Conservation (phyloP, 805 yeast genomes). For the Schwanniomyces occidentalis region DNA sequence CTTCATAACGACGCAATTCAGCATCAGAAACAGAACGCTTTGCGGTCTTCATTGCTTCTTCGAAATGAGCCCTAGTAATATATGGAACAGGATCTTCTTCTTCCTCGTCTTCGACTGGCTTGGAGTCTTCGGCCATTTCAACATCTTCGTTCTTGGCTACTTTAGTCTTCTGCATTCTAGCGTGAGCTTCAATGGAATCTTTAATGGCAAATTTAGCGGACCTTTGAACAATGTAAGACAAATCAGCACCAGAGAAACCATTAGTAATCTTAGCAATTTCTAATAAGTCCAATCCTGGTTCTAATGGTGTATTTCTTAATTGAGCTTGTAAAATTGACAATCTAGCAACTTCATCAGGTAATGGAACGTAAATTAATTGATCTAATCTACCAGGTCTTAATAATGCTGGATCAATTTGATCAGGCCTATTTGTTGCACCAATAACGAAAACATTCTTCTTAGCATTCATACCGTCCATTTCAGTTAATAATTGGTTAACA, state of each 20-base stretch:
- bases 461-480: slow-evolving; percentile 99
- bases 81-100: slow-evolving; percentile 94
- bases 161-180: slow-evolving; percentile 36
- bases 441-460: slow-evolving; percentile 98
- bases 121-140: slow-evolving; percentile 42
- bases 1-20: slow-evolving; percentile 97
- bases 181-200: slow-evolving; percentile 87
- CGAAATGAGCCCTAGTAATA: slow-evolving; percentile 90
- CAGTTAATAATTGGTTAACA: slow-evolving; percentile 92
- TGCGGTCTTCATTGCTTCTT: slow-evolving; percentile 99
- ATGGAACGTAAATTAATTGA: slow-evolving; percentile 96
- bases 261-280: slow-evolving; percentile 93
- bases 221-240: slow-evolving; percentile 95
- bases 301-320: slow-evolving; percentile 96
- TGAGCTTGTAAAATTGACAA: slow-evolving; percentile 92
- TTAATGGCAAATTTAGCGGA: slow-evolving; percentile 98
- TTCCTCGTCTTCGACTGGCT: slow-evolving; percentile 52
- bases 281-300: slow-evolving; percentile 87
- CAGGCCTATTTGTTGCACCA: slow-evolving; percentile 99
- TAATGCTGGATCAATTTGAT: slow-evolving; percentile 98
- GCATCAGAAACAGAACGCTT: slow-evolving; percentile 96
- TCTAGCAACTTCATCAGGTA: slow-evolving; percentile 95
- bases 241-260: slow-evolving; percentile 99
- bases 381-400: slow-evolving; percentile 99
- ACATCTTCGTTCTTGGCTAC: slow-evolving; percentile 49